Conservation (phyloP, 305 asterid genomes). For the Lippia alba region DNA sequence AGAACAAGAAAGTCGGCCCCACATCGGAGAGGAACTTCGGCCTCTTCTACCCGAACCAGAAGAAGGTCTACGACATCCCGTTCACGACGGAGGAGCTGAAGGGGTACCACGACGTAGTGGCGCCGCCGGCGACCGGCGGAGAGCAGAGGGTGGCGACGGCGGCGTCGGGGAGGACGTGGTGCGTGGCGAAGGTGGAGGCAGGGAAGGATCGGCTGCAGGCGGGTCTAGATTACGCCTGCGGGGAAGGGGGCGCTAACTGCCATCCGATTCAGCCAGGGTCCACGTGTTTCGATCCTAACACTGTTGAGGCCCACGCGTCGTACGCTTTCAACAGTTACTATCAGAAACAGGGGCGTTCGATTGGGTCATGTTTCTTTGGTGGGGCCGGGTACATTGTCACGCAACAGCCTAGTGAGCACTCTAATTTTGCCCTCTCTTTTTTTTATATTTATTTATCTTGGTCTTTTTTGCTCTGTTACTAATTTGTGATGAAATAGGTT, state of each 20-base stretch:
- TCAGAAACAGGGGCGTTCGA: slow-evolving; percentile 72
- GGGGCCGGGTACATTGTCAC: slow-evolving; percentile 75
- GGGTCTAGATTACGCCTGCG: slow-evolving; percentile 87
- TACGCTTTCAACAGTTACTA: slow-evolving; percentile 87
- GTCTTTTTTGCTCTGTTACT: too few species aligned
- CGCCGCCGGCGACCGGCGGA: slow-evolving; percentile 54
- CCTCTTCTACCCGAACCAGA: slow-evolving; percentile 70
- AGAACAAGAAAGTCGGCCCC: slow-evolving; percentile 80
- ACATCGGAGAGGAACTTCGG: slow-evolving; percentile 90
- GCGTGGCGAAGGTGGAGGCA: slow-evolving; percentile 70
- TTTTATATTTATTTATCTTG: background rate
- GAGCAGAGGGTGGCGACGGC: slow-evolving; percentile 47
- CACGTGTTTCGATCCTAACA: slow-evolving; percentile 91
- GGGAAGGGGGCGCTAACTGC: slow-evolving; percentile 90
- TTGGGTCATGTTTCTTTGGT: slow-evolving; percentile 80
- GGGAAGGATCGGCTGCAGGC: slow-evolving; percentile 68
- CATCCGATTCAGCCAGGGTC: slow-evolving; percentile 89
- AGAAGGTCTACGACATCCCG: slow-evolving; percentile 77
- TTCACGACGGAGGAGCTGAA: slow-evolving; percentile 60
- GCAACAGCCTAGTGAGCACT: slow-evolving; percentile 71
- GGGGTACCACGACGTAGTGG: slow-evolving; percentile 38
- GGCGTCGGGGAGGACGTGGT: slow-evolving; percentile 69
- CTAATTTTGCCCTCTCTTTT: background rate
- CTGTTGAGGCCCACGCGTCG: slow-evolving; percentile 83
- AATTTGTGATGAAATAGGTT: too few species aligned